These are phyloP conservation scores for Cinnamomum micranthum DNA, from an alignment of 164 flowering plant genomes.

Conservation along the genomic window DNA sequence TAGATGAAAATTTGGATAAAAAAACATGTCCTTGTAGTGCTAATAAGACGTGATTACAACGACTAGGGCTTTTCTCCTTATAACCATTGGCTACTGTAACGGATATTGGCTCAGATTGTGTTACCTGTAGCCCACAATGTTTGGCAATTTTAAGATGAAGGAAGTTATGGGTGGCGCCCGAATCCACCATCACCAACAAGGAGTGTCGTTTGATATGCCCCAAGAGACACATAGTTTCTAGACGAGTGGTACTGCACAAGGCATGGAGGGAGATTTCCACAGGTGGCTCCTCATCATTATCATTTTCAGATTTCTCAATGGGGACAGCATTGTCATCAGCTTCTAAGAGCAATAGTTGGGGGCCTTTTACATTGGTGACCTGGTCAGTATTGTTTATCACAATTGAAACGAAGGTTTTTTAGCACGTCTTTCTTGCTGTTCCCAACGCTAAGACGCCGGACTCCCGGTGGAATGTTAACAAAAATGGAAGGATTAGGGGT, in stretches of 20 bases:
- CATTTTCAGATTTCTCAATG: too few relatives aligned
- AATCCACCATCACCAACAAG: background rate
- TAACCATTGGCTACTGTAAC: background rate
- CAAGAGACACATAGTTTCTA: background rate
- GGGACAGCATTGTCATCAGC: background rate
- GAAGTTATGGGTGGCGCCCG: background rate
- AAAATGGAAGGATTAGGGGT: too few relatives aligned
- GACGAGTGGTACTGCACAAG: background rate
- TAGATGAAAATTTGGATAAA: background rate
- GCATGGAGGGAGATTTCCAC: background rate
- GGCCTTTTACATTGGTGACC: background rate
- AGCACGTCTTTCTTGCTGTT: background rate
- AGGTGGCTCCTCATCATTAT: too few relatives aligned
- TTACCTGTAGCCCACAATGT: background rate
- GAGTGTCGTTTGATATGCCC: background rate
- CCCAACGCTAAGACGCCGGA: too few relatives aligned
- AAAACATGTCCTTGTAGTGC: background rate
- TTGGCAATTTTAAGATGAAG: background rate
- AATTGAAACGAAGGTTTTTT: background rate
- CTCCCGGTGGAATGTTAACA: too few relatives aligned
- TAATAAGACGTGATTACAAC: background rate
- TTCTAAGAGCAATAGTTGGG: background rate
- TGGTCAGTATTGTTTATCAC: background rate
- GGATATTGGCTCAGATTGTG: background rate
- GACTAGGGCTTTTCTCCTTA: too few relatives aligned